A percentile compares a stretch with the other conserved stretches of the same genome.
Conservation (phyloP, 768 basidiomycete genomes). For the Kwoniella pini region DNA sequence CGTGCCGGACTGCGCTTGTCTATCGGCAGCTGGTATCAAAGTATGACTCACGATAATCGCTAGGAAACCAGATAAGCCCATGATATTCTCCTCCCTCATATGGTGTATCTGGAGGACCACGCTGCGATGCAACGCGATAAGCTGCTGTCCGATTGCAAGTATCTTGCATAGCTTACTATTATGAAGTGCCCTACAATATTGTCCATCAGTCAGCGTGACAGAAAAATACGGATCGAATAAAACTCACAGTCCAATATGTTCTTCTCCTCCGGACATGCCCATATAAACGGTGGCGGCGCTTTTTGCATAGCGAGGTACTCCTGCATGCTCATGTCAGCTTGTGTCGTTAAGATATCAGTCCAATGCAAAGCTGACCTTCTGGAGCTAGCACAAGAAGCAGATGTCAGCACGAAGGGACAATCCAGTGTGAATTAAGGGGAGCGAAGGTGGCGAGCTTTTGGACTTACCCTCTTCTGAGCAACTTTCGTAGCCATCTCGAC, state of each 20-base stretch:
- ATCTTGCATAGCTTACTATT: slow-evolving; percentile 63
- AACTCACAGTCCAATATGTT: slow-evolving; percentile 89
- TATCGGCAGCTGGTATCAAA: neutral
- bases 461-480: slow-evolving; percentile 52
- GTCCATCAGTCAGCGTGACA: slow-evolving; percentile 6
- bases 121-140: slow-evolving; percentile 58
- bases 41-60: slow-evolving; percentile 68
- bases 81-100: slow-evolving; percentile 92
- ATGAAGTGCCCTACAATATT: slow-evolving; percentile 79
- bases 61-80: slow-evolving; percentile 84
- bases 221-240: neutral
- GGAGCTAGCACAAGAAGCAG: slow-evolving; percentile 24
- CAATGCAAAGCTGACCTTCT: slow-evolving; percentile 32
- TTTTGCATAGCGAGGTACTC: slow-evolving; percentile 90
- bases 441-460: neutral
- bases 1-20: no score
- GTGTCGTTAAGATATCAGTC: neutral
- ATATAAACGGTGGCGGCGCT: slow-evolving; percentile 92
- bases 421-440: neutral
- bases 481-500: slow-evolving; percentile 49
- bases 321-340: slow-evolving; percentile 56
- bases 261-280: slow-evolving; percentile 95
- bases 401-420: neutral
- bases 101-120: slow-evolving; percentile 90
- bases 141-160: neutral